Evolutionary conservation across 192 early-diverging fungal species (phyloP), one percentile per base, ranked within the genome.

Genomic region (Podila verticillata): DNA sequence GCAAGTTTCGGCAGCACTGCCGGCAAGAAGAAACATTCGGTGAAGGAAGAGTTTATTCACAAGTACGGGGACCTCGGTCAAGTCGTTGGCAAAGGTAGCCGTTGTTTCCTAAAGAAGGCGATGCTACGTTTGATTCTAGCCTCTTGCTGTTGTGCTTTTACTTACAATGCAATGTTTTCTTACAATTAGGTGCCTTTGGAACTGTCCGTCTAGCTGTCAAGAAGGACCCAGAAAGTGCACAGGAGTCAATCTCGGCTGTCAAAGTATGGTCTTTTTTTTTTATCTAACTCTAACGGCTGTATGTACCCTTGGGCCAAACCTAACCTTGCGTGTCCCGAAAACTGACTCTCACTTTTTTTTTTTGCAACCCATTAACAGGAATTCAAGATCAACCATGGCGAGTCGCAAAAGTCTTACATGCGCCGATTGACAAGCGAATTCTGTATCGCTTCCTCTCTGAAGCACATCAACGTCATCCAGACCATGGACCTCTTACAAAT

Each of bases 401-500:
- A 90, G 74, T 73, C 82, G 1, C 51, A 80, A 29, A 90, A 84
- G 54, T 66, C 73, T 28, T 90, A 90, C 68, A 79, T 90, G 64
- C 83, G 85, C 13, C 83, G 88, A 26, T 63, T 91, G 22, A 89
- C 87, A 7, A 84, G 87, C 32, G 95, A 96, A 72, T 96, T 96
- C 71, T 95, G 94, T 71, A 96, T 96, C 66, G 85, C 88, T 7
- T 94, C 92, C 8, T 87, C 91, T 3, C 81, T 96, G 5, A 85
- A 92, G 44, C 93, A 95, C 72, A 77, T 83, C 60, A 94, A 96
- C 63, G 88, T 96, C 29, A 91, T 96, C 54, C 73, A 91, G 59
- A 96, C 92, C 1, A 80, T 95, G 13, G 95, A 96, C 78, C 80
- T 96, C 57, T 66, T 90, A 26, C 89, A 86, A 36, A 87, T 92